Evolutionary conservation across 768 basidiomycete species (phyloP).

Genomic region (Xanthoconium purpureum): DNA sequence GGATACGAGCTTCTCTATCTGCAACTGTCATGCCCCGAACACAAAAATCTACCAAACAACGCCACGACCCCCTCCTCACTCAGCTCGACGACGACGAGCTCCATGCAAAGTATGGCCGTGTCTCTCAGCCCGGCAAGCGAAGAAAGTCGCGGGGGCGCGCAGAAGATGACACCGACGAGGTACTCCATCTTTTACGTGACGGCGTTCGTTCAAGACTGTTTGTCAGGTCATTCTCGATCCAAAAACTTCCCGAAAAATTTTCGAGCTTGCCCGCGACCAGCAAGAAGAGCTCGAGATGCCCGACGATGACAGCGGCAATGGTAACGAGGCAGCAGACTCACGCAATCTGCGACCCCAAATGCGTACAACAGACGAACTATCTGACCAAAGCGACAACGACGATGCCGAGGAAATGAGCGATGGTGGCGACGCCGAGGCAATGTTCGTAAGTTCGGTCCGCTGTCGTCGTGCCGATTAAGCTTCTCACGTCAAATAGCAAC

Average conservation of each 20-base stretch:
- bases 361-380: slow-evolving; percentile 45
- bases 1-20: neutral
- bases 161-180: slow-evolving; percentile 61
- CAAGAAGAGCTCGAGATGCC: slow-evolving; percentile 80
- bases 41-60: slow-evolving; percentile 51
- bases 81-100: slow-evolving; percentile 81
- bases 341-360: slow-evolving; percentile 25
- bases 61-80: slow-evolving; percentile 85
- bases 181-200: slow-evolving; percentile 26
- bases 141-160: slow-evolving; percentile 51
- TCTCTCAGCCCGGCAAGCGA: slow-evolving; percentile 74
- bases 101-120: slow-evolving; percentile 72
- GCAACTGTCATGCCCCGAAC: slow-evolving; percentile 60
- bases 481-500: slow-evolving; percentile 51
- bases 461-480: slow-evolving; percentile 1
- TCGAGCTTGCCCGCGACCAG: slow-evolving; percentile 89
- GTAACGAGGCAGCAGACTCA: slow-evolving; percentile 28
- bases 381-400: slow-evolving; percentile 53
- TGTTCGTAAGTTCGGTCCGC: slow-evolving; percentile 46
- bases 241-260: slow-evolving; percentile 81
- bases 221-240: slow-evolving; percentile 68
- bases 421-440: slow-evolving; percentile 49
- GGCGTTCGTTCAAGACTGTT: neutral
- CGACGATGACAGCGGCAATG: slow-evolving; percentile 52
- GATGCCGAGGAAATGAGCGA: slow-evolving; percentile 16